Evolutionary conservation across 108 stramenopile species (phyloP), one percentile per base, ranked within the genome.

Genomic region (Cyclotella cryptica): DNA sequence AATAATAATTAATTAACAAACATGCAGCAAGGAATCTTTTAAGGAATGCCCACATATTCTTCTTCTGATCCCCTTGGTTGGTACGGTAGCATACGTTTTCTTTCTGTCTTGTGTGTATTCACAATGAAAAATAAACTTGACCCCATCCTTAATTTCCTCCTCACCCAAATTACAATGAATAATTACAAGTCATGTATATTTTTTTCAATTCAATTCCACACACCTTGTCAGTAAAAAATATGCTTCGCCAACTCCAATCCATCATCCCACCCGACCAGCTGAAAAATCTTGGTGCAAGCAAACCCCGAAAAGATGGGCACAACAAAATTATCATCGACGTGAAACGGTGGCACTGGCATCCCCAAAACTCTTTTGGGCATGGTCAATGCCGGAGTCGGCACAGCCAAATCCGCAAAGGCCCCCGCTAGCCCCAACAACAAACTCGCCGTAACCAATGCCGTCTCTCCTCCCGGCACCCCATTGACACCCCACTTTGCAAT

Each of bases 301-400:
- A 46, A 90, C 26, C 86, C 93, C 35, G 91, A 80, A 69, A 91
- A 79, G 15, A 94, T 78, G 6, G 93, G 93, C 19, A 94, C 89
- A 18, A 90, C 89, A 64, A 92, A 82, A 64, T 94, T 94, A 66
- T 94, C 93, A 81, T 94, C 93, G n/a, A 94, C 69, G 67, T 94
- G 93, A 82, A 94, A 92, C n/a, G 91, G 93, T 47, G 90, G 91
- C 42, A 94, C 89, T 1, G 77, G 79, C 30, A 90, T 70, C 9
- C 93, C 93, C 21, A 72, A 85, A 0, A 92, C 64, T 52, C 84
- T 87, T 51, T 91, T 91, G 22, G 93, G 93, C 64, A 94, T 80
- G 0, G 85, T 85, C 77, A 92, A 71, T 10, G 91, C 87, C 45
- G 93, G 93, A 15, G 93, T 92, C 5, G 93, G 93, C 43, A 94